Conservation (phyloP, 192 early-diverging fungal genomes). For the Backusella sp. region DNA sequence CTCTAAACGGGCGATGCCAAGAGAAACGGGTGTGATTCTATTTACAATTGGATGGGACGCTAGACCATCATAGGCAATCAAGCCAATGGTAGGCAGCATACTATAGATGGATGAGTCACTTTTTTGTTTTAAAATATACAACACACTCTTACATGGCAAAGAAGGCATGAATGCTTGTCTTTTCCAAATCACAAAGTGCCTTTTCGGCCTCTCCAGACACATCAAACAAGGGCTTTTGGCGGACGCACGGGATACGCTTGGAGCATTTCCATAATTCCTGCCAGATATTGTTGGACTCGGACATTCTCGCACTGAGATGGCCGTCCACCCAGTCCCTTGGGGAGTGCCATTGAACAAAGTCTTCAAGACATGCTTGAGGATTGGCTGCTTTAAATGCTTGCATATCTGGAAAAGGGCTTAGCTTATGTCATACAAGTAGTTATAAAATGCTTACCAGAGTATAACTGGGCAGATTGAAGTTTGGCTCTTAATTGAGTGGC, state of each 20-base stretch:
- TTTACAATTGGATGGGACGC: slow-evolving; percentile 53
- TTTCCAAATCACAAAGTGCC: slow-evolving; percentile 69
- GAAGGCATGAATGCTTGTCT: slow-evolving; percentile 49
- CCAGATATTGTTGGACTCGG: slow-evolving; percentile 81
- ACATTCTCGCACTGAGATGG: slow-evolving; percentile 75
- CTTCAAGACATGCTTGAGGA: slow-evolving; percentile 70
- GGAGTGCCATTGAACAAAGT: slow-evolving; percentile 95
- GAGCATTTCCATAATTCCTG: slow-evolving; percentile 75
- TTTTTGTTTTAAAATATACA: not conserved
- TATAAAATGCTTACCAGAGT: slow-evolving; percentile 61
- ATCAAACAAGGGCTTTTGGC: slow-evolving; percentile 84
- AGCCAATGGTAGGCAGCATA: slow-evolving; percentile 70
- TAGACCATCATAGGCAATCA: slow-evolving; percentile 74
- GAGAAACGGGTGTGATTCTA: slow-evolving; percentile 41
- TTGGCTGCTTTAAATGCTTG: slow-evolving; percentile 95
- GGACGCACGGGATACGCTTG: slow-evolving; percentile 55
- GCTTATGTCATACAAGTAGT: no score
- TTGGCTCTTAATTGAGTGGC: slow-evolving; percentile 72
- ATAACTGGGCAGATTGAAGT: slow-evolving; percentile 74
- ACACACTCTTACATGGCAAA: slow-evolving; percentile 47
- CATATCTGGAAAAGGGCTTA: no score
- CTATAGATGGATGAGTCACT: slow-evolving; percentile 27
- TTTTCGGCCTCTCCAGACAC: slow-evolving; percentile 73
- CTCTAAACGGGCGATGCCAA: slow-evolving; percentile 33
- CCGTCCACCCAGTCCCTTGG: slow-evolving; percentile 85